Base-by-base conservation (phyloP, 2,329 filamentous ascomycete genomes). In the Cordyceps pruinosa region DNA sequence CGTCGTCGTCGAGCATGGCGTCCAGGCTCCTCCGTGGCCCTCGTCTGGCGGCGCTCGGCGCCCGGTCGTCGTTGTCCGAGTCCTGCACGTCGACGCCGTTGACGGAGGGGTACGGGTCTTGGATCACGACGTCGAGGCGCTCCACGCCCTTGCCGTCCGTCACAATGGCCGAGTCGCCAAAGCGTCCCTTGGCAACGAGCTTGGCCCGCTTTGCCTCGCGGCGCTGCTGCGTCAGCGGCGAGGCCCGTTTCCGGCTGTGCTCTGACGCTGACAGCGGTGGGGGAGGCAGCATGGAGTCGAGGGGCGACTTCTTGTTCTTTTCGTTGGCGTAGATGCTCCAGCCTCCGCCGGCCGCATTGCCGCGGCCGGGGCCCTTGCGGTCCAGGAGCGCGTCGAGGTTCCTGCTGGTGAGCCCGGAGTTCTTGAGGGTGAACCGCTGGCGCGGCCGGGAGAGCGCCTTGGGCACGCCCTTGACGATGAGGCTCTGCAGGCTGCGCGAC, bases 321-420 rank as follows among this genome's bases (percentile, higher is more conserved):
- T 85, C 85, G 59, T 88, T 83, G 5, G 87, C 82, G 67, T 95
- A 96, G 23, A 91, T 80, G 63, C 84, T 83, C 84, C 90, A 96
- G 5, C 88, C 89, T 1, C 89, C 91, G 23, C 83, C 84, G 2
- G 89, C 88, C 1, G 81, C 78, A 66, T 90, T 90, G 42, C 81
- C 83, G 46, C 88, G 80, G 1, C 87, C 84, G 0, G 85, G 75
- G 1, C 91, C 90, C 37, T 85, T 82, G 46, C 85, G 80, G 17
- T 85, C 79, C 17, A 93, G 73, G 42, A 96, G 74, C 2, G 86
- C 86, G 5, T 80, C 76, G 12, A 96, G 74, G 57, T 87, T 92
- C 62, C 84, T 85, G 17, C 89, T 88, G 0, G 81, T 80, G 21
- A 96, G 75, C 49, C 80, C 84, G 2, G 88, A 89, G 5, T 81